Evolutionary conservation across 2,329 filamentous ascomycete genomes (phyloP), one percentile per base, ranked within the genome.

Genomic region (Penicillium sp.): DNA sequence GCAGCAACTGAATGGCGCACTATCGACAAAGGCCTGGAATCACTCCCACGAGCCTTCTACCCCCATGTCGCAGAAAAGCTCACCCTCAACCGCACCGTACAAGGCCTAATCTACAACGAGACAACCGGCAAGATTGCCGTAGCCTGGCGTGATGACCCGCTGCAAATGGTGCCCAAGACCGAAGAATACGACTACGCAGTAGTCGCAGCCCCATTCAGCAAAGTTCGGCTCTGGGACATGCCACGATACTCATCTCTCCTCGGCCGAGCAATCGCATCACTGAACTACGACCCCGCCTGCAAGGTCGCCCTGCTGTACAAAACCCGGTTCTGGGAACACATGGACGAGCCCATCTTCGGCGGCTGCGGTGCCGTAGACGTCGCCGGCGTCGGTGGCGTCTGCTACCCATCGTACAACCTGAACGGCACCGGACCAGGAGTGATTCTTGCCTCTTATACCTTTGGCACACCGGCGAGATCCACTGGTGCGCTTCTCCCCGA

Each of bases 241-340:
- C 79, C 80, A 0, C 61, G 62, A 4, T 78, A 77, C 57, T 74
- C 75, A 24, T 71, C 71, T n/a, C 67, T 77, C 4, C 63, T 79
- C 26, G 63, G 62, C 32, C 73, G 72, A 9, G 75, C 76, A 5
- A 77, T 78, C 55, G 62, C 55, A 20, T 65, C 66, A 1, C 67
- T 79, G 48, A 76, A 77, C 52, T 79, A 78, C 60, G 60, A 69
- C 20, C 73, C 71, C 20, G 66, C 69, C 1, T 79, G 76, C 60
- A 79, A 79, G 62, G 76, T 87, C 0, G 79, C 83, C 0, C 75
- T 87, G 2, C 82, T 85, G 63, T 88, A 85, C 70, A 72, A 77
- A 47, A 80, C 83, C 0, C 80, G 85, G 1, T 80, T 79, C 67
- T 80, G 77, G 77, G 77, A 79, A 50, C 72, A 79, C 47, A 64